Evolutionary conservation across 257 asterid species (phyloP).

Genomic region (Paraleonurus japonicus): DNA sequence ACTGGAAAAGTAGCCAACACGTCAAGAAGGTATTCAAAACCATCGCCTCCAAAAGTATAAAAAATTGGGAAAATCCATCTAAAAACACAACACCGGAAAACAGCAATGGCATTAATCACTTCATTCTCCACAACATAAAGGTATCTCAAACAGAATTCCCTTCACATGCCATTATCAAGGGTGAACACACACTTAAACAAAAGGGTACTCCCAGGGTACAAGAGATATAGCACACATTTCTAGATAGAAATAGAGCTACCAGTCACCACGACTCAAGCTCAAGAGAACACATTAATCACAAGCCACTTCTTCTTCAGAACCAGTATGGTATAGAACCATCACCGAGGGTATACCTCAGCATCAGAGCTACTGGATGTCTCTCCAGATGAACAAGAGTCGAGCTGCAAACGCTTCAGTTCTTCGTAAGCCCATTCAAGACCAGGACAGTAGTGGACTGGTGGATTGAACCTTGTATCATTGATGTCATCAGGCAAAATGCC

Average conservation of each 20-base stretch:
- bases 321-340: neutral
- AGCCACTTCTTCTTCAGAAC: conserved; percentile 2
- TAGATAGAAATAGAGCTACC: too few relatives aligned
- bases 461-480: conserved; percentile 90
- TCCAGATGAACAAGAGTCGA: conserved; percentile 61
- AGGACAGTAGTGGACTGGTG: conserved; percentile 92
- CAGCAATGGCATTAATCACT: neutral
- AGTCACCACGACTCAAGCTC: too few relatives aligned
- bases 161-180: neutral
- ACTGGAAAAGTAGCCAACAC: too few relatives aligned
- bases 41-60: too few relatives aligned
- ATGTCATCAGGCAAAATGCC: conserved; percentile 91
- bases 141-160: conserved; percentile 4
- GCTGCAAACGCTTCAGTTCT: conserved; percentile 69
- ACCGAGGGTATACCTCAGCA: conserved; percentile 37
- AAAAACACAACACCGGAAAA: too few relatives aligned
- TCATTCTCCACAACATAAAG: conserved; percentile 7
- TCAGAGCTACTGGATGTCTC: conserved; percentile 82
- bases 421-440: conserved; percentile 99
- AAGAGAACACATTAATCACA: too few relatives aligned
- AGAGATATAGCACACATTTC: neutral
- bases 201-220: neutral
- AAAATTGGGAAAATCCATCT: too few relatives aligned
- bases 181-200: neutral
- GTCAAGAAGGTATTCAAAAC: too few relatives aligned